Evolutionary conservation across 495 filamentous ascomycete species (phyloP).

Genomic region (Penicillium coprophilum): DNA sequence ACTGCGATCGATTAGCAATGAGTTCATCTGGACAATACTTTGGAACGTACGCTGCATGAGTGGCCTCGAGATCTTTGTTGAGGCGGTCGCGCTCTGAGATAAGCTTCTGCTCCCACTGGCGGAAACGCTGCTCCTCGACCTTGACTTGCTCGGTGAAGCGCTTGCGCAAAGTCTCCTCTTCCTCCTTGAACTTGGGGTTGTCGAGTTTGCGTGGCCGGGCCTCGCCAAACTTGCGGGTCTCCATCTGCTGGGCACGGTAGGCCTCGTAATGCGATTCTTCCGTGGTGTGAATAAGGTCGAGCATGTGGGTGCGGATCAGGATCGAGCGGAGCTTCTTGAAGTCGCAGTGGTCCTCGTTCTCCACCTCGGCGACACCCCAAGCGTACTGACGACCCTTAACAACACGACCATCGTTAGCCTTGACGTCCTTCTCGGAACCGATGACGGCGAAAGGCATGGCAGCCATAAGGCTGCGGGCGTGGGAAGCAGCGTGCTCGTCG

Average conservation of each 20-base stretch:
- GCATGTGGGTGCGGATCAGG: conserved; percentile 99
- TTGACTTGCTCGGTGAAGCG: conserved; percentile 99
- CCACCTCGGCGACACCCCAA: conserved; percentile 98
- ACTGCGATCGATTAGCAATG: conserved; percentile 41
- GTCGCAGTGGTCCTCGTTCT: conserved; percentile 99
- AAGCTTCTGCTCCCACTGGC: conserved; percentile 99
- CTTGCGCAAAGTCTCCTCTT: conserved; percentile 96
- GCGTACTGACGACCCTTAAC: conserved; percentile 98
- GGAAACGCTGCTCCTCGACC: conserved; percentile 97
- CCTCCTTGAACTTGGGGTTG: conserved; percentile 99
- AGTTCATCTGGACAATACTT: background rate
- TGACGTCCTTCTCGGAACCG: conserved; percentile 98
- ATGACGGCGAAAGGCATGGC: conserved; percentile 99
- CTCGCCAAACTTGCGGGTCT: conserved; percentile 99
- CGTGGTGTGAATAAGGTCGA: conserved; percentile 98
- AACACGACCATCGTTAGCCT: conserved; percentile 90
- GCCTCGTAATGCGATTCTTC: conserved; percentile 99
- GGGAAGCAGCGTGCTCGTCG: conserved; percentile 90
- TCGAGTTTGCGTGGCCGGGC: conserved; percentile 94
- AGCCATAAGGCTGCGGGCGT: conserved; percentile 88
- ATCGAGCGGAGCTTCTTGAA: conserved; percentile 99
- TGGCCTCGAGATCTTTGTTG: conserved; percentile 98
- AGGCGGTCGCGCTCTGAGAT: conserved; percentile 95
- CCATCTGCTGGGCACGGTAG: conserved; percentile 98
- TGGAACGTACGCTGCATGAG: conserved; percentile 77